Conservation (phyloP, 2,329 filamentous ascomycete genomes). For the Xylaria sp. region DNA sequence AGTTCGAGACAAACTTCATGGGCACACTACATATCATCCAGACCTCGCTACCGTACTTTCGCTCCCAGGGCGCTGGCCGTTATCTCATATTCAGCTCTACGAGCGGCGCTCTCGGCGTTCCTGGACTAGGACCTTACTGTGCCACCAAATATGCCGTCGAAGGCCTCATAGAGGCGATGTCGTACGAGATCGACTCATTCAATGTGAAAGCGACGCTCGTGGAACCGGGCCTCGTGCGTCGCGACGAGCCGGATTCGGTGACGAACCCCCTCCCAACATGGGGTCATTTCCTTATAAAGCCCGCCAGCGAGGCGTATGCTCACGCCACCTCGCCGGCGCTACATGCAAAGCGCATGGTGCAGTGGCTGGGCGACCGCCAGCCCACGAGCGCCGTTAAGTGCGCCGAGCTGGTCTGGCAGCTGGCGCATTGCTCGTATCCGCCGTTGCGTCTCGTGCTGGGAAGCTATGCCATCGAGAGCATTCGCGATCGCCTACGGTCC, state of each 20-base stretch:
- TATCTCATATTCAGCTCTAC: constrained; percentile 97
- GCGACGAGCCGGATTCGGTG: constrained; percentile 76
- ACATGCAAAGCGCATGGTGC: constrained; percentile 89
- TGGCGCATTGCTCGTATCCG: constrained; percentile 94
- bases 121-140: constrained; percentile 92
- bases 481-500: constrained; percentile 85
- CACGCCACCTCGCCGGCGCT: constrained; percentile 82
- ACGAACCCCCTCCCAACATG: constrained; percentile 76
- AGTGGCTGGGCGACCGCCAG: constrained; percentile 93
- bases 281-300: constrained; percentile 92
- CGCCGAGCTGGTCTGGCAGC: constrained; percentile 91
- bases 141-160: constrained; percentile 98
- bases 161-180: constrained; percentile 93
- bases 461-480: constrained; percentile 95
- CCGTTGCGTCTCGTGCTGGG: constrained; percentile 87
- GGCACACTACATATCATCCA: constrained; percentile 95
- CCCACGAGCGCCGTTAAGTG: constrained; percentile 93
- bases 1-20: constrained; percentile 98
- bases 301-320: constrained; percentile 82
- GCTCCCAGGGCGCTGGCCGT: constrained; percentile 76
- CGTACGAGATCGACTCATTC: constrained; percentile 92
- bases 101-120: constrained; percentile 90
- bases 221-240: constrained; percentile 86
- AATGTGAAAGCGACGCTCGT: constrained; percentile 95
- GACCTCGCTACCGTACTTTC: constrained; percentile 86